A percentile compares a stretch with the other conserved stretches of the same genome.
Conservation (phyloP, 495 filamentous ascomycete species). For the Mytilinidion resinicola region DNA sequence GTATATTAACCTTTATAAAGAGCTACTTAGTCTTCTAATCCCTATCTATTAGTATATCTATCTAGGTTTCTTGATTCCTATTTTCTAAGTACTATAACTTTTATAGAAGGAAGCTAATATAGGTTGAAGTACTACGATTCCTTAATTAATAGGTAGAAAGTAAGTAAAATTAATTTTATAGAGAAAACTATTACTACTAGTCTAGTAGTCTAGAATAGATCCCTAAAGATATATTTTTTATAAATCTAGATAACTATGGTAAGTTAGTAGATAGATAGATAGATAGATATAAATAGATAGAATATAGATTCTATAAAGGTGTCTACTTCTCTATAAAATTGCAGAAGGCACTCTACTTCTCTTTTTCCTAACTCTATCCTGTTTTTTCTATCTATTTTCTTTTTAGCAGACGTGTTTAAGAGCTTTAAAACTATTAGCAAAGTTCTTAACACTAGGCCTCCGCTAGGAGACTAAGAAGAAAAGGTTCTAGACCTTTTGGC, state of each 20-base stretch:
- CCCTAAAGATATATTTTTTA: background rate
- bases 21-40: no score
- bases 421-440: constrained; percentile 9
- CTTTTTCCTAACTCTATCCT: constrained; percentile 11
- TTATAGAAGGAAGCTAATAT: background rate
- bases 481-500: constrained; percentile 6
- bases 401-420: constrained; percentile 9
- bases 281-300: background rate
- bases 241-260: no score
- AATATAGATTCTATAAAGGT: no score
- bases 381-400: constrained; percentile 17
- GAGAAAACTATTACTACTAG: background rate
- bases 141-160: background rate
- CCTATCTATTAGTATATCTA: no score
- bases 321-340: no score
- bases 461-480: constrained; percentile 6
- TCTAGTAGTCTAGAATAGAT: background rate
- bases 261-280: no score
- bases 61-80: background rate
- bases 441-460: constrained; percentile 5
- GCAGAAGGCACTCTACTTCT: no score
- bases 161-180: background rate
- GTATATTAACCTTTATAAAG: no score
- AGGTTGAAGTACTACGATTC: background rate
- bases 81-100: background rate